phyloP scores from a whole-genome alignment of 2,329 filamentous ascomycete genomes.

The Capronia coronata region DNA sequence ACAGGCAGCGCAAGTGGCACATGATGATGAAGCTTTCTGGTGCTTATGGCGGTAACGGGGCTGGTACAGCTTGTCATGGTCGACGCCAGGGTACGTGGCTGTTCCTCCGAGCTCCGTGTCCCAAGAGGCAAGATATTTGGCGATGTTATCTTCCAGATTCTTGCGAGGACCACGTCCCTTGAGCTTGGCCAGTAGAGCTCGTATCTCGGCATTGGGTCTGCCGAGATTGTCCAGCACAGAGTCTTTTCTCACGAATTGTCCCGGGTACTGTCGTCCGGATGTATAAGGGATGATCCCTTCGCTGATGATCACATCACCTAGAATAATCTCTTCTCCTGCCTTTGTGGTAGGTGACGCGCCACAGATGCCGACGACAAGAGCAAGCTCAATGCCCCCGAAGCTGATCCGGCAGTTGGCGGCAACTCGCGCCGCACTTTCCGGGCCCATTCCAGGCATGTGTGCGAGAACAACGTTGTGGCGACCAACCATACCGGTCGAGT shows the following conservation, averaged over 20 bases:
- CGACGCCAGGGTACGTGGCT: background rate
- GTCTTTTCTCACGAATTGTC: slow-evolving; percentile 25
- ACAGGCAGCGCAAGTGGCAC: background rate
- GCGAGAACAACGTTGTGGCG: slow-evolving; percentile 26
- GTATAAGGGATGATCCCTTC: slow-evolving; percentile 29
- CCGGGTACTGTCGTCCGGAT: slow-evolving; percentile 29
- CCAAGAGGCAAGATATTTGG: background rate
- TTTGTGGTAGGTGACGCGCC: background rate
- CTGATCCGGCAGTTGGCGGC: slow-evolving; percentile 1
- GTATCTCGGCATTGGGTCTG: slow-evolving; percentile 25
- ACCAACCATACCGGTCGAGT: slow-evolving; percentile 24
- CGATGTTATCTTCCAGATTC: background rate
- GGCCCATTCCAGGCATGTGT: slow-evolving; percentile 23
- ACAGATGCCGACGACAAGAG: slow-evolving; percentile 8
- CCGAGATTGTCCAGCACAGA: slow-evolving; percentile 23
- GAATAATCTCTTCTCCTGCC: slow-evolving; percentile 24
- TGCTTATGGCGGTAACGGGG: slow-evolving; percentile 1
- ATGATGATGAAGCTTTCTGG: background rate
- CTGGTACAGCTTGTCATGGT: background rate
- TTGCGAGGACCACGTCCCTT: slow-evolving; percentile 3
- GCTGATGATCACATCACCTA: slow-evolving; percentile 33
- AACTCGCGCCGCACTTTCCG: background rate
- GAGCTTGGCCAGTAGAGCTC: slow-evolving; percentile 23
- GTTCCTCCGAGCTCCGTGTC: background rate
- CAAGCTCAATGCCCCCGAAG: slow-evolving; percentile 2